These are phyloP conservation scores for Periconia sp. DNA, from an alignment of 2,329 filamentous ascomycete genomes.

Conservation along the genomic window DNA sequence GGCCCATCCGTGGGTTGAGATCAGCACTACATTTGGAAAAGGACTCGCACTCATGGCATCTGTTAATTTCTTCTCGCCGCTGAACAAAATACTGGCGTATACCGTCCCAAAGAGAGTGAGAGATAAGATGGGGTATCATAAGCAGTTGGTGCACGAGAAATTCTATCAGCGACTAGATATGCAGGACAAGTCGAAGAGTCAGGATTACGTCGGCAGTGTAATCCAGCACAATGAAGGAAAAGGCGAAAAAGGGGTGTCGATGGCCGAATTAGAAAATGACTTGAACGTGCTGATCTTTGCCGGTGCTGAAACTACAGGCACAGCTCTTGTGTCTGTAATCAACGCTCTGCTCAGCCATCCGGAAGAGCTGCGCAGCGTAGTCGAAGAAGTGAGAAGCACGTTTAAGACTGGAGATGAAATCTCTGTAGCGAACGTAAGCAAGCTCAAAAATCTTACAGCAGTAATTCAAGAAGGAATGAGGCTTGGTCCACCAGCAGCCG, in stretches of 20 bases:
- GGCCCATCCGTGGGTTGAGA: conserved; percentile 45
- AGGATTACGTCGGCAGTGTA: conserved; percentile 30
- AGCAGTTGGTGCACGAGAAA: conserved; percentile 20
- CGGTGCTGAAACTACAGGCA: conserved; percentile 48
- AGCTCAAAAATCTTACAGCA: conserved; percentile 34
- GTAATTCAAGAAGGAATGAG: conserved; percentile 40
- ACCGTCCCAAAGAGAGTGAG: conserved; percentile 14
- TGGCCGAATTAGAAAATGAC: conserved; percentile 43
- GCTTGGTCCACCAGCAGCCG: conserved; percentile 24
- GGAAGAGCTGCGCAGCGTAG: conserved; percentile 12
- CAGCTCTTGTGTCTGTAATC: conserved; percentile 38
- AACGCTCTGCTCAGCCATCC: conserved; percentile 33
- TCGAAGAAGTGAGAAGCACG: conserved; percentile 21
- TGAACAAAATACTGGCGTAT: conserved; percentile 19
- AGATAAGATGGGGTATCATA: conserved; percentile 22
- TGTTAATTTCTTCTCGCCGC: conserved; percentile 25
- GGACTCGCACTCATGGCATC: conserved; percentile 26
- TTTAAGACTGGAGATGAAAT: conserved; percentile 28
- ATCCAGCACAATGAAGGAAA: conserved; percentile 31
- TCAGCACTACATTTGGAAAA: conserved; percentile 30
- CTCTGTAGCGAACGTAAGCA: conserved; percentile 18
- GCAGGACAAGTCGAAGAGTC: conserved; percentile 28
- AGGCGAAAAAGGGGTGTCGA: conserved; percentile 20
- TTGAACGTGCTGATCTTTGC: conserved; percentile 45
- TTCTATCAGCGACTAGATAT: conserved; percentile 37